A percentile compares a stretch with the other conserved stretches of the same genome.
phyloP scores from a whole-genome alignment of 192 early-diverging fungal species.

The Mortierella antarctica region DNA sequence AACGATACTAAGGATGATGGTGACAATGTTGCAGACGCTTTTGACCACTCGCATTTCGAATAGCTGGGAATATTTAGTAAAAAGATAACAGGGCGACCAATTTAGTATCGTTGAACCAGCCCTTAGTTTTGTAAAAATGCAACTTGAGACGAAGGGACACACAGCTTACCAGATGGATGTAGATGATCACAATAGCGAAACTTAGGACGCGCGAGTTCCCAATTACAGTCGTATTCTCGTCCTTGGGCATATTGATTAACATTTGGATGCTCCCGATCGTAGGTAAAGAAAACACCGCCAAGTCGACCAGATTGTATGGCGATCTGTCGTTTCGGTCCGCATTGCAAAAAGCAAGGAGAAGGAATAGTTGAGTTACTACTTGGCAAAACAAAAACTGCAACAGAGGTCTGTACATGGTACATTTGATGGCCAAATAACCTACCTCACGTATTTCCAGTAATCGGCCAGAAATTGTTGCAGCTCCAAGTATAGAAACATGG shows the following conservation, averaged over 20 bases:
- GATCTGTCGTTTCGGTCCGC: slow-evolving; percentile 1
- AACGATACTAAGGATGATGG: slow-evolving; percentile 18
- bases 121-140: not conserved
- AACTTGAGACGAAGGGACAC: not conserved
- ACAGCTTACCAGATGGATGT: slow-evolving; percentile 17
- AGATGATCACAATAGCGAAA: slow-evolving; percentile 18
- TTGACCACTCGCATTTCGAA: slow-evolving; percentile 17
- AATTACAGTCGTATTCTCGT: not conserved
- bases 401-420: no score
- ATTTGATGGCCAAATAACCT: not conserved
- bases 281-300: slow-evolving; percentile 10
- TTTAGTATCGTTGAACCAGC: not conserved
- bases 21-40: slow-evolving; percentile 25
- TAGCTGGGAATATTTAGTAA: not conserved
- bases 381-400: not conserved
- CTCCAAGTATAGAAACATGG: slow-evolving; percentile 12
- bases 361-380: not conserved
- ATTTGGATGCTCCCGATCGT: slow-evolving; percentile 2
- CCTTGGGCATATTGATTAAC: not conserved
- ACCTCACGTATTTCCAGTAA: slow-evolving; percentile 8
- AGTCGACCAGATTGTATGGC: slow-evolving; percentile 20
- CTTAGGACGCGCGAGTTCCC: slow-evolving; percentile 16
- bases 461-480: slow-evolving; percentile 8
- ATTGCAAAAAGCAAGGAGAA: no score
- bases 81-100: not conserved